Conservation (phyloP, 495 filamentous ascomycete genomes). For the Lichenothelia convexa region DNA sequence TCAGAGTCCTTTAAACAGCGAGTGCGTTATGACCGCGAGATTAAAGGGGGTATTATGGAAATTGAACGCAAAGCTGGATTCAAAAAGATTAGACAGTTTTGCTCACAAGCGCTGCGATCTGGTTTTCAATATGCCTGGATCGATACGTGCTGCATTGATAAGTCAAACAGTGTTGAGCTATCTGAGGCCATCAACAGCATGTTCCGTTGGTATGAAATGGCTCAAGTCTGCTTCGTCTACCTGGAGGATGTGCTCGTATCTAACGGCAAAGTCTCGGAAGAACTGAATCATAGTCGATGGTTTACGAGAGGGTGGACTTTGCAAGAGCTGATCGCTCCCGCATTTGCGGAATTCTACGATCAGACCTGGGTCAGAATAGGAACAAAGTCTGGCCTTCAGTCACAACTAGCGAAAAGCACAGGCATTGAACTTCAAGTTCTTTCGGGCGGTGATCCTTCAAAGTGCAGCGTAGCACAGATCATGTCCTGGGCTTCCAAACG, state of each 20-base stretch:
- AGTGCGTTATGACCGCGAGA: too few relatives aligned
- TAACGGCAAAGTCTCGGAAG: background rate
- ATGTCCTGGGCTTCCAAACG: constrained; percentile 16
- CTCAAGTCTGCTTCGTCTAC: constrained; percentile 7
- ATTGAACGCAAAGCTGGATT: too few relatives aligned
- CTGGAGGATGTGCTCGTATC: constrained; percentile 2
- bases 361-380: background rate
- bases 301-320: too few relatives aligned
- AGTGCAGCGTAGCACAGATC: constrained; percentile 7
- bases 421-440: constrained; percentile 2
- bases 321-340: background rate
- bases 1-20: too few relatives aligned
- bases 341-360: background rate
- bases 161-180: constrained; percentile 5
- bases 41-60: too few relatives aligned
- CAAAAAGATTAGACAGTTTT: too few relatives aligned
- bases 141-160: constrained; percentile 11
- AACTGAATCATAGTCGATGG: constrained; percentile 5
- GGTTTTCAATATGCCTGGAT: constrained; percentile 6
- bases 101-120: too few relatives aligned
- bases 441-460: background rate
- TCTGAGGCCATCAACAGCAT: constrained; percentile 9
- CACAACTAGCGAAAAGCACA: background rate
- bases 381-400: background rate
- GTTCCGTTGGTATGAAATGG: constrained; percentile 5